A percentile compares a stretch with the other conserved stretches of the same genome.
Evolutionary conservation across 257 asterid species (phyloP).

Genomic region (Galeopsis tetrahit): DNA sequence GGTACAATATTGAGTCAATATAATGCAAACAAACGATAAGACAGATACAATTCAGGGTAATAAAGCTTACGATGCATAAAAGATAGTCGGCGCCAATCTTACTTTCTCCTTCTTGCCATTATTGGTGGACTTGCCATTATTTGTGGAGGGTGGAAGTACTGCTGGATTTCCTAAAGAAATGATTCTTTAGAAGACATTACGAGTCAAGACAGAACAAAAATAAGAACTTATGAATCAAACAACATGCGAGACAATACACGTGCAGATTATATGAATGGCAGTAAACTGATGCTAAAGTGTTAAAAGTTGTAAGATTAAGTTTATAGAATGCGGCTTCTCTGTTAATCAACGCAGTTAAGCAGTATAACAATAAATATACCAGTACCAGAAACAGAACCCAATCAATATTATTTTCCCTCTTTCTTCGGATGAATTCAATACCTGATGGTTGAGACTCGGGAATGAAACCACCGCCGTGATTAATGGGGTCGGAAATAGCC

Average conservation of each 20-base stretch:
- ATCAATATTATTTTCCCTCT: not conserved
- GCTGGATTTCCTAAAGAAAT: conserved; percentile 52
- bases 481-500: conserved; percentile 73
- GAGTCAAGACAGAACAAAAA: not conserved
- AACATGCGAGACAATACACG: not conserved
- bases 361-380: not conserved
- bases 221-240: not conserved
- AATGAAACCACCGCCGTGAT: conserved; percentile 89
- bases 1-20: conserved; percentile 5
- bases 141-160: conserved; percentile 43
- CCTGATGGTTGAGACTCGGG: conserved; percentile 89
- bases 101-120: conserved; percentile 56
- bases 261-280: not conserved
- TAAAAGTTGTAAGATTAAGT: not conserved
- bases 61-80: conserved; percentile 77
- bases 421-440: conserved; percentile 16
- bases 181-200: conserved; percentile 15
- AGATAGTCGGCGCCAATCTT: conserved; percentile 65
- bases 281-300: not conserved
- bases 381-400: conserved; percentile 5
- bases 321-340: conserved; percentile 8
- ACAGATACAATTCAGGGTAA: conserved; percentile 15
- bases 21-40: not conserved
- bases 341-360: not conserved
- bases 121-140: conserved; percentile 42